These are phyloP conservation scores for Triangularia verruculosa DNA, from an alignment of 2,329 filamentous ascomycete genomes.

Conservation along the genomic window DNA sequence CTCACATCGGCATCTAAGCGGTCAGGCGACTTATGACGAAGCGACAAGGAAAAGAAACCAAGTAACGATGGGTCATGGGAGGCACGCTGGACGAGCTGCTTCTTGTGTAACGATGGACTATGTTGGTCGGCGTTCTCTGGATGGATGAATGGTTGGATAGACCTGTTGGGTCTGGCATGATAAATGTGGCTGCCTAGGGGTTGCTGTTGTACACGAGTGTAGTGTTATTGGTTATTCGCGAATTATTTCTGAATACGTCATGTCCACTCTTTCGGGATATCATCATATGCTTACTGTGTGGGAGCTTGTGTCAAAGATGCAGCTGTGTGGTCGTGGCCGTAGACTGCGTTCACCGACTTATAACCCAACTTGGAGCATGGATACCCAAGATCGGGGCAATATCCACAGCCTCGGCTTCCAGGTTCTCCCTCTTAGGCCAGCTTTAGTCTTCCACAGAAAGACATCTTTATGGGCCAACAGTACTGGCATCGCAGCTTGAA, in stretches of 20 bases:
- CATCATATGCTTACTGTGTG: background rate
- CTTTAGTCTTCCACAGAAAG: background rate
- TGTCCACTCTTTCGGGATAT: background rate
- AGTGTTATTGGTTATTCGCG: background rate
- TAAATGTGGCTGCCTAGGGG: background rate
- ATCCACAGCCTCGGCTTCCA: background rate
- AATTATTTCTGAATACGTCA: background rate
- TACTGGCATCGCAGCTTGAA: background rate
- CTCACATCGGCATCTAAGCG: background rate
- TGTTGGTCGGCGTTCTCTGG: background rate
- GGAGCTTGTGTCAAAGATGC: background rate
- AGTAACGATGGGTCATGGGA: background rate
- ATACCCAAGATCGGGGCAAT: background rate
- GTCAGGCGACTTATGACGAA: background rate
- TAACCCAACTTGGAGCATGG: background rate
- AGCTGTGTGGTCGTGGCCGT: background rate
- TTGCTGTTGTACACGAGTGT: background rate
- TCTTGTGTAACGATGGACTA: background rate
- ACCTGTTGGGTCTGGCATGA: background rate
- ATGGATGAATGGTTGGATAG: background rate
- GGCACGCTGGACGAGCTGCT: background rate
- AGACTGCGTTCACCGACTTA: background rate
- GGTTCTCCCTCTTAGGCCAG: background rate
- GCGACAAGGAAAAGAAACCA: background rate
- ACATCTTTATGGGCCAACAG: background rate